Evolutionary conservation across 2,329 filamentous ascomycete species (phyloP).

Genomic region (Neocatenulostroma microsporum): DNA sequence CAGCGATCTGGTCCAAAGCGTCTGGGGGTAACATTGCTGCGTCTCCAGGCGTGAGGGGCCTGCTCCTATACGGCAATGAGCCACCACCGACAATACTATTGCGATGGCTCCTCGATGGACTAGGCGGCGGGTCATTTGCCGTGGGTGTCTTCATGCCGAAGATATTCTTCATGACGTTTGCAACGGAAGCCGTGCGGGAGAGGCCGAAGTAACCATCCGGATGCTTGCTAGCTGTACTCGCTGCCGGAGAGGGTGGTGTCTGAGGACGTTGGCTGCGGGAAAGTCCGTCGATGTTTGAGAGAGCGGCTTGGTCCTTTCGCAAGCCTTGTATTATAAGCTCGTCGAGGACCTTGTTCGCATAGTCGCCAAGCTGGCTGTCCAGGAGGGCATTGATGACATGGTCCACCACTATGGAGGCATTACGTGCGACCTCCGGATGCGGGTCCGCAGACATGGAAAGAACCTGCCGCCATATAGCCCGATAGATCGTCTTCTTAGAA

Average conservation of each 20-base stretch:
- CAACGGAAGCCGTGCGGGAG: conserved; percentile 57
- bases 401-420: conserved; percentile 79
- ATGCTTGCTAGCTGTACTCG: conserved; percentile 39
- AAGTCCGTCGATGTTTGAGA: conserved; percentile 16
- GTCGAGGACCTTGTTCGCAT: conserved; percentile 64
- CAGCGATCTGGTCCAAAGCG: conserved; percentile 53
- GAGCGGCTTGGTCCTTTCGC: conserved; percentile 22
- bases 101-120: conserved; percentile 20
- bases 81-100: conserved; percentile 16
- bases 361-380: conserved; percentile 63
- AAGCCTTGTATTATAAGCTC: conserved; percentile 48
- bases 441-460: conserved; percentile 88
- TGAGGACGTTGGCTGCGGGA: conserved; percentile 44
- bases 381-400: conserved; percentile 72
- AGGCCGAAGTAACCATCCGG: conserved; percentile 56
- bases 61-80: conserved; percentile 34
- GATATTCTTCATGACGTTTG: conserved; percentile 56
- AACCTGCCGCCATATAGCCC: conserved; percentile 88
- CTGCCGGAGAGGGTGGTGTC: conserved; percentile 35
- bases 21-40: conserved; percentile 54
- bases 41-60: conserved; percentile 30
- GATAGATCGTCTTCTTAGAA: conserved; percentile 83
- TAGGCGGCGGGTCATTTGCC: conserved; percentile 15
- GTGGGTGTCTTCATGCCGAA: conserved; percentile 33
- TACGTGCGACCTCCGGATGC: conserved; percentile 82